phyloP scores from a whole-genome alignment of 441 rosid species.

The Macaranga tanarius region DNA sequence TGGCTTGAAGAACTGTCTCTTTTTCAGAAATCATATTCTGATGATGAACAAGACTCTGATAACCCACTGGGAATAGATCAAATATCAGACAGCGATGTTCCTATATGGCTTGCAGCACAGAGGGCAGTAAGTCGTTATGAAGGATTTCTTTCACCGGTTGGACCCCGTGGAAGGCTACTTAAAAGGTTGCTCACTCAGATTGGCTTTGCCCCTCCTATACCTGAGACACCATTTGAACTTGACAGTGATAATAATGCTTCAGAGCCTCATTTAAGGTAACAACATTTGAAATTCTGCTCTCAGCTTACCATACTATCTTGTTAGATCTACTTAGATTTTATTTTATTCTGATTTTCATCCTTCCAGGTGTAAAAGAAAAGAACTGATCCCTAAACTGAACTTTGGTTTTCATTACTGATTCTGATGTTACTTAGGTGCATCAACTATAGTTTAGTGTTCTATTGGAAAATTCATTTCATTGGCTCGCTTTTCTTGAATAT shows the following conservation, averaged over 20 bases:
- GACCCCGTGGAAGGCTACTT: slow-evolving; percentile 89
- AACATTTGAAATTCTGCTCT: slow-evolving; percentile 22
- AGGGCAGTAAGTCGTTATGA: slow-evolving; percentile 89
- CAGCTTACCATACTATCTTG: slow-evolving; percentile 4
- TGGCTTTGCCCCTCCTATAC: slow-evolving; percentile 65
- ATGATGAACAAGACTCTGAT: slow-evolving; percentile 43
- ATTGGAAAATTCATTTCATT: neutral
- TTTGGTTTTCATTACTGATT: neutral
- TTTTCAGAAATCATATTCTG: slow-evolving; percentile 52
- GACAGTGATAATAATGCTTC: slow-evolving; percentile 50
- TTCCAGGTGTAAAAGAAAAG: slow-evolving; percentile 12
- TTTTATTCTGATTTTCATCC: slow-evolving; percentile 16
- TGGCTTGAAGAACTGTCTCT: slow-evolving; percentile 69
- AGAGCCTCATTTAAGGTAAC: slow-evolving; percentile 81
- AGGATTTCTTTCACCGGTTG: slow-evolving; percentile 79
- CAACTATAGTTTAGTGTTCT: neutral
- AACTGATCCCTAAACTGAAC: neutral
- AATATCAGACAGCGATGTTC: slow-evolving; percentile 64
- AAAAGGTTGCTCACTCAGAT: slow-evolving; percentile 69
- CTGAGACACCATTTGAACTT: slow-evolving; percentile 55
- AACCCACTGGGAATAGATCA: slow-evolving; percentile 42
- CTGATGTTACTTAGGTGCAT: neutral
- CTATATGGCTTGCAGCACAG: slow-evolving; percentile 89
- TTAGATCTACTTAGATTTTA: neutral
- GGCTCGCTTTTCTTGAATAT: neutral